phyloP scores from a whole-genome alignment of 176 grass and related monocot species.

The Thinopyrum elongatum region DNA sequence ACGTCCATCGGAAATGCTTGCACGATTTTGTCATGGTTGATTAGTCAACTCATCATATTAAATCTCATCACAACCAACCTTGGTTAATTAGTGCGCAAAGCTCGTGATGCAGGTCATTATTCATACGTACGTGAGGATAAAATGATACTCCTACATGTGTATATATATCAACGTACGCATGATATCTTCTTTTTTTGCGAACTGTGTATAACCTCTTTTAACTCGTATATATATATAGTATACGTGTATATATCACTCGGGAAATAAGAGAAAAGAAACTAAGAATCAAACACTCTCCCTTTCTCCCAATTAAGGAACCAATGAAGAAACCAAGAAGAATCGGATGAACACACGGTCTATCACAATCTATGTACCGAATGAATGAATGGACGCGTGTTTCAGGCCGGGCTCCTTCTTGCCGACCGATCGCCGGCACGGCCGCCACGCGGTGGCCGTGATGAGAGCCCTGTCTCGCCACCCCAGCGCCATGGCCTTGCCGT shows the following conservation, averaged over 20 bases:
- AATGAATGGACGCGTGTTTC: background rate
- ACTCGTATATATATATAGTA: constrained; percentile 16
- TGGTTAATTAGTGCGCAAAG: background rate
- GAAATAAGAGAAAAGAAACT: constrained; percentile 9
- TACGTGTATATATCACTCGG: constrained; percentile 26
- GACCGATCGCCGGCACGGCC: constrained; percentile 14
- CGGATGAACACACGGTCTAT: background rate
- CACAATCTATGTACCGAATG: constrained; percentile 10
- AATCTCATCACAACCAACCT: background rate
- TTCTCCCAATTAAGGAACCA: constrained; percentile 7
- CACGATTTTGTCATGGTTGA: background rate
- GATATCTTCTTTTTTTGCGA: no score
- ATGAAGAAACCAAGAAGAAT: constrained; percentile 38
- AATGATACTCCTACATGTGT: background rate
- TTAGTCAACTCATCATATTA: background rate
- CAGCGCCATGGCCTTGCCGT: constrained; percentile 47
- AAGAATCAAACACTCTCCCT: background rate
- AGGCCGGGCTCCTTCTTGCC: background rate
- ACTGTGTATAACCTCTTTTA: background rate
- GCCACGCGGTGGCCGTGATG: constrained; percentile 51
- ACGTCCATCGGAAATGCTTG: background rate
- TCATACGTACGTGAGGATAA: background rate
- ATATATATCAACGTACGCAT: background rate
- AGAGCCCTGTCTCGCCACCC: constrained; percentile 59
- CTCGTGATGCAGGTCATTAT: background rate